Evolutionary conservation across 2,329 filamentous ascomycete genomes (phyloP).

Genomic region (Penicillium sp.): DNA sequence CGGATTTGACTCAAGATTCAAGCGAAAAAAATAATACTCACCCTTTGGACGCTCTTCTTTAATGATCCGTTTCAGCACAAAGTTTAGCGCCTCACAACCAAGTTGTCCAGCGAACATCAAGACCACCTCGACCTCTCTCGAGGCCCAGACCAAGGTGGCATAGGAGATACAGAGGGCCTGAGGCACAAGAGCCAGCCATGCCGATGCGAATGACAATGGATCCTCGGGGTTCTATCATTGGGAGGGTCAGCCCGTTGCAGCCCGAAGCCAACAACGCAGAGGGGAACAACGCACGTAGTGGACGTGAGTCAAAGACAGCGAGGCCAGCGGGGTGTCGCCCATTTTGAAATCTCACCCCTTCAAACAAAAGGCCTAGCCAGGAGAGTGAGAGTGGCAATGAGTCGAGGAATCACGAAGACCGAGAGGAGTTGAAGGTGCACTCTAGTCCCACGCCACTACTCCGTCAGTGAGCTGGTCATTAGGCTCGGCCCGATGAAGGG

Average conservation of each 20-base stretch:
- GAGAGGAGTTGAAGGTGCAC: not conserved
- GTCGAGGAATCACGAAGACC: not conserved
- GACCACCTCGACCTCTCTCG: slow-evolving; percentile 83
- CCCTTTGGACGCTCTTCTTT: slow-evolving; percentile 85
- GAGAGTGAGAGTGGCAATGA: not conserved
- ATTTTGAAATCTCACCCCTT: slow-evolving; percentile 16
- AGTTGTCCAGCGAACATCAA: slow-evolving; percentile 93
- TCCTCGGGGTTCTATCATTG: slow-evolving; percentile 81
- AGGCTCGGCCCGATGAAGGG: not conserved
- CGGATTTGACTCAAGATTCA: not conserved
- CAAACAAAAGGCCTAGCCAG: not conserved
- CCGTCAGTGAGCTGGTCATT: not conserved
- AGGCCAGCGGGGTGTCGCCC: slow-evolving; percentile 66
- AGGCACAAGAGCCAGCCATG: slow-evolving; percentile 90
- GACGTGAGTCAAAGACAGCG: slow-evolving; percentile 91
- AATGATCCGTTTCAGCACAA: slow-evolving; percentile 82
- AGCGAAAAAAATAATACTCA: slow-evolving; percentile 46
- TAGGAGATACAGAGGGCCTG: slow-evolving; percentile 91
- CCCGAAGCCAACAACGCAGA: not conserved
- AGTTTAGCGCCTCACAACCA: slow-evolving; percentile 88
- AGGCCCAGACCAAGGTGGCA: slow-evolving; percentile 84
- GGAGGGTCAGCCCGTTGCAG: not conserved
- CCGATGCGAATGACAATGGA: slow-evolving; percentile 80
- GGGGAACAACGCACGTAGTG: slow-evolving; percentile 72
- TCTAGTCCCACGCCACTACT: not conserved